These are phyloP conservation scores for Acacia concinna DNA, from an alignment of 331 rosid species.

Conservation along the genomic window DNA sequence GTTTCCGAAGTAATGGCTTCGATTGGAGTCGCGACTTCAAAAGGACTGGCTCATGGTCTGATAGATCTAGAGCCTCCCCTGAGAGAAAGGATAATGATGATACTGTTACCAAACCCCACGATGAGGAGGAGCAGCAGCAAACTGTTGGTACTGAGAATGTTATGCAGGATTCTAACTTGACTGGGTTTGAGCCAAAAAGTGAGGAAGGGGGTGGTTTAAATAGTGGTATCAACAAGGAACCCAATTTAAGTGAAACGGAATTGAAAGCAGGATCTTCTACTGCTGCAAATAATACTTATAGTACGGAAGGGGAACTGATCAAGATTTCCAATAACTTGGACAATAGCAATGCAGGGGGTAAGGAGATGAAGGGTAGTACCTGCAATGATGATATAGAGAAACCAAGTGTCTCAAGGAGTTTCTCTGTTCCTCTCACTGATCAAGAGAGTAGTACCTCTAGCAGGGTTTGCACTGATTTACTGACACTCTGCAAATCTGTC, in stretches of 20 bases:
- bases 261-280: slow-evolving; percentile 45
- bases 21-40: slow-evolving; percentile 69
- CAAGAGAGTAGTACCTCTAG: slow-evolving; percentile 42
- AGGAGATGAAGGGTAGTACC: slow-evolving; percentile 46
- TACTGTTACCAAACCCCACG: slow-evolving; percentile 42
- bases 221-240: slow-evolving; percentile 38
- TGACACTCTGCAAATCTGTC: slow-evolving; percentile 61
- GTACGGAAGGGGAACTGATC: slow-evolving; percentile 36
- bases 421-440: slow-evolving; percentile 40
- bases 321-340: slow-evolving; percentile 41
- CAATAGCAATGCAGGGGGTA: slow-evolving; percentile 37
- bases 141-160: slow-evolving; percentile 38
- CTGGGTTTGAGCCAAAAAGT: slow-evolving; percentile 37
- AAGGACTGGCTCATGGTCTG: slow-evolving; percentile 64
- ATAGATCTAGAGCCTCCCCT: slow-evolving; percentile 45
- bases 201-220: slow-evolving; percentile 49
- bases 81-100: slow-evolving; percentile 50
- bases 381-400: slow-evolving; percentile 46
- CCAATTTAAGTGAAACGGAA: slow-evolving; percentile 42
- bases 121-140: slow-evolving; percentile 43
- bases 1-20: slow-evolving; percentile 51
- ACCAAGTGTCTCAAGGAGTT: slow-evolving; percentile 41
- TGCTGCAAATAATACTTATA: slow-evolving; percentile 38
- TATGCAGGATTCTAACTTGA: slow-evolving; percentile 31
- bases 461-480: slow-evolving; percentile 52